Percentiles rank a stretch among this genome's conserved stretches.
These are phyloP conservation scores for Gamsiella multidivaricata DNA, from an alignment of 192 early-diverging fungal genomes.

Conservation along the genomic window DNA sequence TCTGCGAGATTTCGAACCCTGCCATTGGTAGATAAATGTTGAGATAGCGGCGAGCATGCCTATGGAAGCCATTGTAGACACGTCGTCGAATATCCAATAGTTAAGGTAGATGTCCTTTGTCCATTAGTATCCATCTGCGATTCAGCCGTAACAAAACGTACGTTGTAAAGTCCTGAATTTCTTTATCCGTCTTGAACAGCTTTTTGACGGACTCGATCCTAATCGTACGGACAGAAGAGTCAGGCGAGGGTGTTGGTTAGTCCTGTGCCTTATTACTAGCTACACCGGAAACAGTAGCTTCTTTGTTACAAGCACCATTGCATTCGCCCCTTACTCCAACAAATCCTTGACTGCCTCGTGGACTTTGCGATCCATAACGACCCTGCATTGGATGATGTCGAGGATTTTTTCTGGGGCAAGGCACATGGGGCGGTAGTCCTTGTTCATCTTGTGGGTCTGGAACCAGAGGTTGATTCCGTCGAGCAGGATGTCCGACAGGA, in stretches of 20 bases:
- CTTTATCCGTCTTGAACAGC: conserved; percentile 40
- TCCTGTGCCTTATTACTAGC: too few relatives aligned
- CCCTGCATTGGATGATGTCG: conserved; percentile 53
- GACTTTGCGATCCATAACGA: conserved; percentile 48
- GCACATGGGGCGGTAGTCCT: conserved; percentile 40
- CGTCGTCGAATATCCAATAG: neutral
- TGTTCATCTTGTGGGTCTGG: conserved; percentile 61
- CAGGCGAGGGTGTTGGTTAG: too few relatives aligned
- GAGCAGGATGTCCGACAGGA: conserved; percentile 60
- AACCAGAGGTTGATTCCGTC: conserved; percentile 64
- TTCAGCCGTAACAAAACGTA: conserved; percentile 37
- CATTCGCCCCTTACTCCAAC: conserved; percentile 49
- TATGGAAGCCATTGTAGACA: neutral
- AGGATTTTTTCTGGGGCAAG: conserved; percentile 35
- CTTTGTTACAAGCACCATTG: too few relatives aligned
- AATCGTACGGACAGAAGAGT: conserved; percentile 7
- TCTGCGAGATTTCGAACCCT: conserved; percentile 67
- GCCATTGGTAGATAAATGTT: conserved; percentile 63
- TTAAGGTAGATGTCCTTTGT: neutral
- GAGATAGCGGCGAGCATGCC: conserved; percentile 52
- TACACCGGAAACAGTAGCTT: too few relatives aligned
- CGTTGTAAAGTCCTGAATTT: conserved; percentile 57
- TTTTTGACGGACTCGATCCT: conserved; percentile 54
- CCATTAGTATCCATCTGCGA: too few relatives aligned
- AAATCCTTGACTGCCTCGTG: conserved; percentile 58